These are phyloP conservation scores for Phlegmacium glaucopus DNA, from an alignment of 768 basidiomycete species.

Conservation along the genomic window DNA sequence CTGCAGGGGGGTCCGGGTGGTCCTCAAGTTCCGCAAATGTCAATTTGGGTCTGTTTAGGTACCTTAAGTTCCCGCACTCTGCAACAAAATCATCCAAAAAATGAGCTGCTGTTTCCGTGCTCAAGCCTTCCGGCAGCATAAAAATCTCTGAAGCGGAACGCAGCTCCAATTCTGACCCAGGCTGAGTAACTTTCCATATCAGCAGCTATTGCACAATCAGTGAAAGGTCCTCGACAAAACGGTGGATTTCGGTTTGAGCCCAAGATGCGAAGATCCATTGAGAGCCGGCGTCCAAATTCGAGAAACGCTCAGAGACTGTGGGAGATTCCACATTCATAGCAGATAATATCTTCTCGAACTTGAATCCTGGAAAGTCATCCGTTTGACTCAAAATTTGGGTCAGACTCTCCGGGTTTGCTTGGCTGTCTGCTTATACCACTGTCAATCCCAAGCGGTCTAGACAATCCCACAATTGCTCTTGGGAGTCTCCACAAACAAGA, in stretches of 20 bases:
- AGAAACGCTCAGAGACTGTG: conserved; percentile 13
- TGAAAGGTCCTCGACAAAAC: conserved; percentile 10
- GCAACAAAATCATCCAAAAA: conserved; percentile 17
- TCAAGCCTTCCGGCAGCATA: conserved; percentile 12
- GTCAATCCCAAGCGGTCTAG: conserved; percentile 10
- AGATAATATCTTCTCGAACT: conserved; percentile 15
- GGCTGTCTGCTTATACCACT: conserved; percentile 14
- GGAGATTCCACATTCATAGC: conserved; percentile 8
- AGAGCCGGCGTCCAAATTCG: conserved; percentile 11
- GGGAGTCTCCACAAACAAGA: conserved; percentile 12
- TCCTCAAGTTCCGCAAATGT: conserved; percentile 4
- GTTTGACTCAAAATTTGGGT: conserved; percentile 9
- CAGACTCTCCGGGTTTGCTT: conserved; percentile 17
- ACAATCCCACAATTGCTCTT: conserved; percentile 8
- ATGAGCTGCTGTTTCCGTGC: conserved; percentile 2
- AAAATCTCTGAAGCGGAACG: conserved; percentile 13
- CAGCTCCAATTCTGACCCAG: conserved; percentile 9
- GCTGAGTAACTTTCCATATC: conserved; percentile 25
- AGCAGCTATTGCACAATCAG: conserved; percentile 26
- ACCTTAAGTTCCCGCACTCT: conserved; percentile 6
- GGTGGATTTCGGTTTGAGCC: conserved; percentile 19
- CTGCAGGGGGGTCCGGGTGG: conserved; percentile 6
- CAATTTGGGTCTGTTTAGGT: conserved; percentile 4
- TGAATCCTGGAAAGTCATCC: conserved; percentile 10
- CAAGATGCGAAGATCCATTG: conserved; percentile 27